Evolutionary conservation across 1,284 basidiomycete genomes (phyloP).

Genomic region (Malassezia sympodialis): DNA sequence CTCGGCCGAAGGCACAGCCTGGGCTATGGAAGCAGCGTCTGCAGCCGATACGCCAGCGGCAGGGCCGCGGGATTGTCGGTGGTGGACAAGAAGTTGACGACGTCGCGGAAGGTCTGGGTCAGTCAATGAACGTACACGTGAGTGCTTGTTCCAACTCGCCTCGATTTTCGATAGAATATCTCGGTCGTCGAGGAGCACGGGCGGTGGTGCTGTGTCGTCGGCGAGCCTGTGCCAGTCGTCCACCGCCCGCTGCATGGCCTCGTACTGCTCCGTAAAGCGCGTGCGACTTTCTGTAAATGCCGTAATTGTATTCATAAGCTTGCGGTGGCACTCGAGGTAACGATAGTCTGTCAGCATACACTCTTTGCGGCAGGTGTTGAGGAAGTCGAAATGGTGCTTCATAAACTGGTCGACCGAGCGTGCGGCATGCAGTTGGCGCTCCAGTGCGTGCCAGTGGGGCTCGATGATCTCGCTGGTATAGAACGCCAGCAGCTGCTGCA

Average conservation of each 20-base stretch:
- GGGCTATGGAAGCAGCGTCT: slow-evolving; percentile 22
- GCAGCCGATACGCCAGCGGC: slow-evolving; percentile 40
- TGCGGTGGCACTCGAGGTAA: slow-evolving; percentile 30
- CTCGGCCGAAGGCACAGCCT: neutral
- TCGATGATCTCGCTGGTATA: slow-evolving; percentile 42
- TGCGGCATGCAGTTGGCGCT: slow-evolving; percentile 31
- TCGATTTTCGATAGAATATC: slow-evolving; percentile 28
- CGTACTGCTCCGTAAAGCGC: slow-evolving; percentile 30
- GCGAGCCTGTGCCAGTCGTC: slow-evolving; percentile 24
- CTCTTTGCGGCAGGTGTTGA: slow-evolving; percentile 42
- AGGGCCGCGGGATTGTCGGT: slow-evolving; percentile 46
- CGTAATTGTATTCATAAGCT: slow-evolving; percentile 31
- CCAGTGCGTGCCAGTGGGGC: slow-evolving; percentile 42
- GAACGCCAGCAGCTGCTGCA: slow-evolving; percentile 44
- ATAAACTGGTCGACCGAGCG: slow-evolving; percentile 46
- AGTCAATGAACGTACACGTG: slow-evolving; percentile 14
- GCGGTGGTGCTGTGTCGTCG: slow-evolving; percentile 16
- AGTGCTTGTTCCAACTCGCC: slow-evolving; percentile 33
- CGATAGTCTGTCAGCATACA: slow-evolving; percentile 45
- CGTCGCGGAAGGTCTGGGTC: slow-evolving; percentile 37
- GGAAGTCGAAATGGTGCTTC: slow-evolving; percentile 44
- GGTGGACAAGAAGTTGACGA: slow-evolving; percentile 41
- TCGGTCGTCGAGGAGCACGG: slow-evolving; percentile 7
- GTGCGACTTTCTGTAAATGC: slow-evolving; percentile 34
- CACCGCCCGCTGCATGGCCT: slow-evolving; percentile 23